Percentiles rank a stretch among this genome's conserved stretches.
phyloP scores from a whole-genome alignment of 106 monocot species.

The Xerophyta viscosa region DNA sequence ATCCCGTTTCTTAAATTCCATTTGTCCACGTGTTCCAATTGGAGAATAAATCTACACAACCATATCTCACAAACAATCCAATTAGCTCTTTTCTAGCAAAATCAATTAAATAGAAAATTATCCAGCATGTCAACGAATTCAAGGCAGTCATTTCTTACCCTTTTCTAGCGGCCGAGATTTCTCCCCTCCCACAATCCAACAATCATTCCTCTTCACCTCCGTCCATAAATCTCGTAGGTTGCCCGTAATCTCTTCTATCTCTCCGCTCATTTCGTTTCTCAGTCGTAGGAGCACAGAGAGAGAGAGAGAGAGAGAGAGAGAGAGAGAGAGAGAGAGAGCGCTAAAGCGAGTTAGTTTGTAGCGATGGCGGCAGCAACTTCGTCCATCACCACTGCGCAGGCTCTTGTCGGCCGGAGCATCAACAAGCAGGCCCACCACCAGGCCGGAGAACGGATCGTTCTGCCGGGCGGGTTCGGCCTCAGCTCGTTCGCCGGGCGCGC shows the following conservation, averaged over 20 bases:
- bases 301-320: conserved; percentile 4
- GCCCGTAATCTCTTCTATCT: neutral
- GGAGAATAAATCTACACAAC: neutral
- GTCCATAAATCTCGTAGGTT: neutral
- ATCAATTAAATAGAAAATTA: neutral
- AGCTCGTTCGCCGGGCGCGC: conserved; percentile 23
- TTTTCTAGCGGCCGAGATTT: conserved; percentile 24
- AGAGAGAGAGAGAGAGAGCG: conserved; percentile 7
- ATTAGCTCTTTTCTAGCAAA: too few relatives aligned
- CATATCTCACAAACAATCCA: neutral
- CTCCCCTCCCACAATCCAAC: conserved; percentile 16
- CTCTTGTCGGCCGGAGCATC: conserved; percentile 31
- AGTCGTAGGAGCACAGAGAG: neutral
- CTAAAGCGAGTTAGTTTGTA: neutral
- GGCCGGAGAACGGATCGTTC: conserved; percentile 13
- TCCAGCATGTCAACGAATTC: conserved; percentile 13
- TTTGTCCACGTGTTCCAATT: neutral
- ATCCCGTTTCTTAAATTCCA: neutral
- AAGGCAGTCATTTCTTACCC: conserved; percentile 38
- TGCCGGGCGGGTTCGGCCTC: conserved; percentile 23
- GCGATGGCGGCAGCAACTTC: conserved; percentile 40
- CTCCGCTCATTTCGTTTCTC: neutral
- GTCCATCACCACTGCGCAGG: conserved; percentile 30
- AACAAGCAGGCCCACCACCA: conserved; percentile 5
- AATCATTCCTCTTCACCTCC: conserved; percentile 5